Base-by-base conservation (phyloP, 495 filamentous ascomycete genomes). In the Emericellopsis terricola region DNA sequence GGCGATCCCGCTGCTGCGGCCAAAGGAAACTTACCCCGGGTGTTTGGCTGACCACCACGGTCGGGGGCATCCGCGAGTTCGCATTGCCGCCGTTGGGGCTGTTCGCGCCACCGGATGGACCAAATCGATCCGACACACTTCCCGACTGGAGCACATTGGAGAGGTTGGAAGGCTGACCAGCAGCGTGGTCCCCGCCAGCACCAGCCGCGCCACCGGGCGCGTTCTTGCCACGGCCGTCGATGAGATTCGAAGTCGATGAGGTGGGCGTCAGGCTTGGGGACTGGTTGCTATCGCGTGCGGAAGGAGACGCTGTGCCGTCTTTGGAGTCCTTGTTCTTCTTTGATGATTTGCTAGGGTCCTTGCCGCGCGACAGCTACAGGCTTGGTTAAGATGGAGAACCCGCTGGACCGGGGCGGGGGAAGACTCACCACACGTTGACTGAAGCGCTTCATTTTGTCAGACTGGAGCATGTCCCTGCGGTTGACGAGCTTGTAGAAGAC, bases 401-500 rank as follows among this genome's bases (percentile, higher is more conserved):
- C 19, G 29, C 31, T 4, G 7, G 6, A 29, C 3, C 28, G 4
- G 10, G 18, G 14, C 15, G 31, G 10, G 21, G 14, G 31, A 17
- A n/a, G 47, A 78, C 87, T 68, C 68, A 93, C 87, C 64, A 96
- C 91, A 78, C 80, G 78, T 65, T 92, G 83, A 63, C 89, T 79
- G 59, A 97, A 93, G 51, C 82, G 76, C 65, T 94, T 94, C 89
- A 97, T 96, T 62, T 71, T 84, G 42, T 53, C 48, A 49, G 55
- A 52, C 55, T 55, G 47, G 50, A 52, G 48, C 47, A 26, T 55
- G 54, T 50, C 47, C 38, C 44, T 40, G 33, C 37, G 43, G 20
- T 20, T 33, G 24, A 33, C 10, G n/a, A n/a, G n/a, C n/a, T n/a
- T n/a, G n/a, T n/a, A n/a, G n/a, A n/a, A n/a, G n/a, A n/a, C n/a